A percentile compares a stretch with the other conserved stretches of the same genome.
These are phyloP conservation scores for Arthroderma sp. DNA, from an alignment of 2,329 filamentous ascomycete genomes.

Conservation along the genomic window DNA sequence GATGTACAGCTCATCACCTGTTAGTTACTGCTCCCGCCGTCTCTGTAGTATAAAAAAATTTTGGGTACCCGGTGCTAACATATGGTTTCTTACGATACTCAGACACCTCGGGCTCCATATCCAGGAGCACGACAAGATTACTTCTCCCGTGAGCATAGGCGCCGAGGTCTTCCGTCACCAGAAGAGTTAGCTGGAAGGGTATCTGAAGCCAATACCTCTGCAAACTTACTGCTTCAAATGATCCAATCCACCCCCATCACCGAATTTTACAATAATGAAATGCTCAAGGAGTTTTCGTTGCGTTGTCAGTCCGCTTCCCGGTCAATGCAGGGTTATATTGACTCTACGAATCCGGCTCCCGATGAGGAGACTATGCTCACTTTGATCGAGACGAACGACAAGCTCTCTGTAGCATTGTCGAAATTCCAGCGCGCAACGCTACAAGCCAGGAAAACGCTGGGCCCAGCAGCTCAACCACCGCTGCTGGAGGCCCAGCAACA, in stretches of 20 bases:
- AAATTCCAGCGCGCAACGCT: slow-evolving; percentile 71
- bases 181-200: slow-evolving; percentile 69
- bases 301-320: slow-evolving; percentile 69
- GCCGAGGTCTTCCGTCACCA: slow-evolving; percentile 46
- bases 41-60: too few relatives aligned
- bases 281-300: slow-evolving; percentile 82
- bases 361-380: slow-evolving; percentile 91
- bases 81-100: neutral
- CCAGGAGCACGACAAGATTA: slow-evolving; percentile 10
- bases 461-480: neutral
- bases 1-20: slow-evolving; percentile 2
- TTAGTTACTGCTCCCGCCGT: neutral
- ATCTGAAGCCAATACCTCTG: slow-evolving; percentile 80
- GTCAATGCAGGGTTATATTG: slow-evolving; percentile 77
- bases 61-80: neutral
- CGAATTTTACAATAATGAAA: slow-evolving; percentile 69
- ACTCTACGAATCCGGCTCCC: slow-evolving; percentile 60
- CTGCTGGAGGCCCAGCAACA: slow-evolving; percentile 1
- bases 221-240: slow-evolving; percentile 82
- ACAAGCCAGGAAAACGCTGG: slow-evolving; percentile 35
- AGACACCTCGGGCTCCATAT: slow-evolving; percentile 1
- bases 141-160: slow-evolving; percentile 14
- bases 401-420: slow-evolving; percentile 67
- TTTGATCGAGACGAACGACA: slow-evolving; percentile 88
- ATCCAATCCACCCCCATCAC: slow-evolving; percentile 68